Conservation (phyloP, 176 grass and related monocot species). For the Rhynchospora pubera region DNA sequence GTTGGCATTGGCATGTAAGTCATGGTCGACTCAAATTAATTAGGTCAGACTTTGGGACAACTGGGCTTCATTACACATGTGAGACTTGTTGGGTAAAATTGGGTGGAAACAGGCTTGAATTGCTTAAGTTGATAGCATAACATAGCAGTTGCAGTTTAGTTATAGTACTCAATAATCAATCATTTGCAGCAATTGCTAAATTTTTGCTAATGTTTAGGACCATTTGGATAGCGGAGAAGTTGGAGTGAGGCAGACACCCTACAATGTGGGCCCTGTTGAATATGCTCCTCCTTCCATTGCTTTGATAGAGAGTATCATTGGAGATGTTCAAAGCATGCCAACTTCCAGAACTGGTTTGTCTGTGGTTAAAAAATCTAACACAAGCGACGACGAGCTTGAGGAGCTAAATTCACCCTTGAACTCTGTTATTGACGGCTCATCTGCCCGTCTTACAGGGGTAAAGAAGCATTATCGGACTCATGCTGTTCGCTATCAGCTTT, state of each 20-base stretch:
- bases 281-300: constrained; percentile 51
- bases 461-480: constrained; percentile 38
- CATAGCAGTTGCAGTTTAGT: neutral
- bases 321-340: constrained; percentile 44
- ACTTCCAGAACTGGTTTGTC: constrained; percentile 34
- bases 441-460: constrained; percentile 27
- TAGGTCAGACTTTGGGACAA: neutral
- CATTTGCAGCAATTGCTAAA: constrained; percentile 12
- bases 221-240: constrained; percentile 39
- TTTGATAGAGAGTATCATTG: constrained; percentile 47
- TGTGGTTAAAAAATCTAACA: constrained; percentile 73
- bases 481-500: constrained; percentile 61
- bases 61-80: neutral
- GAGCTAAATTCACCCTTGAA: constrained; percentile 73
- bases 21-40: neutral
- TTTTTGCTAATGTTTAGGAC: constrained; percentile 34
- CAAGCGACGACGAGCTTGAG: constrained; percentile 82
- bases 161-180: neutral
- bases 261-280: constrained; percentile 44
- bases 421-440: constrained; percentile 43
- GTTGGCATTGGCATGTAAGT: neutral
- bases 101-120: neutral
- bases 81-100: neutral
- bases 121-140: neutral
- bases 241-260: constrained; percentile 47